A percentile compares a stretch with the other conserved stretches of the same genome.
These are phyloP conservation scores for Anisodus acutangulus DNA, from an alignment of 257 asterid genomes.

Conservation along the genomic window DNA sequence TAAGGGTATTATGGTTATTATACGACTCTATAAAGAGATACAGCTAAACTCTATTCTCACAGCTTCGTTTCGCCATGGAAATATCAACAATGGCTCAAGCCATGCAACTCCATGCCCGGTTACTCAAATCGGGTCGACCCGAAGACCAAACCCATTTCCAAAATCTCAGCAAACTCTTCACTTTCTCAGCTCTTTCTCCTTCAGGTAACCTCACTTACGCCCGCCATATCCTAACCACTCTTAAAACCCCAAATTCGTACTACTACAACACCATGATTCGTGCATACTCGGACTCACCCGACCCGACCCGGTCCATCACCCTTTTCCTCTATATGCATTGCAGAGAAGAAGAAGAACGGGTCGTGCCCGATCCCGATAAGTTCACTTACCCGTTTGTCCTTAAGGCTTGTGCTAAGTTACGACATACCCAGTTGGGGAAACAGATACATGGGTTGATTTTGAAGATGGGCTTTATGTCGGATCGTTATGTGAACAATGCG, in stretches of 20 bases:
- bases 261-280: conserved; percentile 41
- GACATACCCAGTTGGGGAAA: conserved; percentile 29
- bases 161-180: conserved; percentile 38
- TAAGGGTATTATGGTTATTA: neutral
- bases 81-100: conserved; percentile 38
- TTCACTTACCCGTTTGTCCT: conserved; percentile 43
- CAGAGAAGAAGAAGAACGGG: neutral
- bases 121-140: conserved; percentile 32
- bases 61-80: conserved; percentile 31
- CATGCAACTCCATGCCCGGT: conserved; percentile 44
- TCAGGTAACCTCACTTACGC: conserved; percentile 41
- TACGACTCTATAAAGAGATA: too few species aligned
- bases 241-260: conserved; percentile 34
- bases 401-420: conserved; percentile 37
- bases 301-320: conserved; percentile 35
- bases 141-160: conserved; percentile 1
- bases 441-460: conserved; percentile 36
- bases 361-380: conserved; percentile 38
- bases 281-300: conserved; percentile 39
- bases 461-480: conserved; percentile 31
- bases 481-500: conserved; percentile 35
- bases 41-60: too few species aligned
- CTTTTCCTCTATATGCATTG: conserved; percentile 38
- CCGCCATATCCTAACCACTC: conserved; percentile 36
- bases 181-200: conserved; percentile 44